These are phyloP conservation scores for Aphanocladium album DNA, from an alignment of 2,329 filamentous ascomycete genomes.

Conservation along the genomic window DNA sequence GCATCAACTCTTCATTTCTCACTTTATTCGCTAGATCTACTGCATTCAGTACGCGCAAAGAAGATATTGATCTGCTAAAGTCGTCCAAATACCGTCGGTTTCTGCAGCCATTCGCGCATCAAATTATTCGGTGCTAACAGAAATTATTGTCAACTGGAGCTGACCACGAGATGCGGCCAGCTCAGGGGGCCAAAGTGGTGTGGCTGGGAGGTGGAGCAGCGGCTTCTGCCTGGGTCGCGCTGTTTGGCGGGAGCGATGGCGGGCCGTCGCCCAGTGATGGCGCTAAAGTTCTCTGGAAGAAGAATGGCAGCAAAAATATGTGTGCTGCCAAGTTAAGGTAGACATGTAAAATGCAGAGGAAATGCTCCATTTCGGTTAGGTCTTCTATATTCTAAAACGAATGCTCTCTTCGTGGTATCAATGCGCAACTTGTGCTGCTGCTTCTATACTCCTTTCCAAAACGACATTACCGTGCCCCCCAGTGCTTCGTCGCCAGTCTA, in stretches of 20 bases:
- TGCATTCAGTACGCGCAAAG: too few species aligned
- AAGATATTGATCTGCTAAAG: too few species aligned
- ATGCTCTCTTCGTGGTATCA: constrained; percentile 7
- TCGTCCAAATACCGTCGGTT: neutral
- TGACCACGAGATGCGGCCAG: constrained; percentile 18
- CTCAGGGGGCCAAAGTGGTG: constrained; percentile 20
- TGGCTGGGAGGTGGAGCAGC: constrained; percentile 21
- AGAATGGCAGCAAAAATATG: neutral
- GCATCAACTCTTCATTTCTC: neutral
- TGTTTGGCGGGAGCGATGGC: neutral
- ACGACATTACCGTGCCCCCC: neutral
- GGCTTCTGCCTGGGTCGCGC: too few species aligned
- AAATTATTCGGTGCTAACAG: constrained; percentile 21
- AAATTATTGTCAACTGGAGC: constrained; percentile 28
- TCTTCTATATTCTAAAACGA: constrained; percentile 1
- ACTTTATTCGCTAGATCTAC: too few species aligned
- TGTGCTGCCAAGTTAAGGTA: too few species aligned
- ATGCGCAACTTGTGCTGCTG: neutral
- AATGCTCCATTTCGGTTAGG: neutral
- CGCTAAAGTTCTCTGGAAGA: neutral
- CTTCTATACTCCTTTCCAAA: constrained; percentile 1
- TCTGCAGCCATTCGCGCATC: too few species aligned
- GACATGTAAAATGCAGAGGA: neutral
- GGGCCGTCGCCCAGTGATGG: neutral
- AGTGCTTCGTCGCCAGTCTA: neutral